Percentiles rank a stretch among this genome's conserved stretches.
These are phyloP conservation scores for Talaromyces liani DNA, from an alignment of 495 filamentous ascomycete genomes.

Conservation along the genomic window DNA sequence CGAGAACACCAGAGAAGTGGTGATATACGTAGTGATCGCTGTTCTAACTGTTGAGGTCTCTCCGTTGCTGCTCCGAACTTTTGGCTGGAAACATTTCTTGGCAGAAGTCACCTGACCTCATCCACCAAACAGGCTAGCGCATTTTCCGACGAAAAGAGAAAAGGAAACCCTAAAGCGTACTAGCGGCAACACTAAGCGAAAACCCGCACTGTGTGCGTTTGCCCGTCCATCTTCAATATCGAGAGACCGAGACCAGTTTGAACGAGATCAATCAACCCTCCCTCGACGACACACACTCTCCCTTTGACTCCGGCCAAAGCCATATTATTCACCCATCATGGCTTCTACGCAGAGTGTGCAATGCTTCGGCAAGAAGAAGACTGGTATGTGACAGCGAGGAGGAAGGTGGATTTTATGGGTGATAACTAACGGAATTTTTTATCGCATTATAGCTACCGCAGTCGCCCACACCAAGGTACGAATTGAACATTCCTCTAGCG, in stretches of 20 bases:
- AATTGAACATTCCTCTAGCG: conserved; percentile 13
- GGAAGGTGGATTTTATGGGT: neutral
- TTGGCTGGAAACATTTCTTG: neutral
- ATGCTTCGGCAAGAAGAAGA: conserved; percentile 95
- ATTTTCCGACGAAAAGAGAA: neutral
- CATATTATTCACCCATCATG: conserved; percentile 56
- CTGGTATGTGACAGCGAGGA: conserved; percentile 39
- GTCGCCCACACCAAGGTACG: conserved; percentile 93
- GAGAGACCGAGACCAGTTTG: conserved; percentile 13
- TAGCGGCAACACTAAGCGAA: conserved; percentile 39
- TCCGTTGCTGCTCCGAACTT: neutral
- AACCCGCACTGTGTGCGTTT: conserved; percentile 23
- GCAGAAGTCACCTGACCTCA: conserved; percentile 15
- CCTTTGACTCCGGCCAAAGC: conserved; percentile 36
- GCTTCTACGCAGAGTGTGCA: conserved; percentile 77
- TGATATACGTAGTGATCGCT: neutral
- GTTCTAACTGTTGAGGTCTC: neutral
- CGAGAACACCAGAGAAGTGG: neutral
- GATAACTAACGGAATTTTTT: conserved; percentile 15
- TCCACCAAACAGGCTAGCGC: conserved; percentile 21
- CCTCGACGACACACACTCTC: conserved; percentile 30
- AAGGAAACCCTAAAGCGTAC: conserved; percentile 14
- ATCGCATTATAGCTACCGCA: conserved; percentile 54
- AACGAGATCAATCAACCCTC: conserved; percentile 14
- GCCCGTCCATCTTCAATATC: conserved; percentile 14